These are phyloP conservation scores for Musa itinerans DNA, from an alignment of 176 grass and related monocot species.

Conservation along the genomic window DNA sequence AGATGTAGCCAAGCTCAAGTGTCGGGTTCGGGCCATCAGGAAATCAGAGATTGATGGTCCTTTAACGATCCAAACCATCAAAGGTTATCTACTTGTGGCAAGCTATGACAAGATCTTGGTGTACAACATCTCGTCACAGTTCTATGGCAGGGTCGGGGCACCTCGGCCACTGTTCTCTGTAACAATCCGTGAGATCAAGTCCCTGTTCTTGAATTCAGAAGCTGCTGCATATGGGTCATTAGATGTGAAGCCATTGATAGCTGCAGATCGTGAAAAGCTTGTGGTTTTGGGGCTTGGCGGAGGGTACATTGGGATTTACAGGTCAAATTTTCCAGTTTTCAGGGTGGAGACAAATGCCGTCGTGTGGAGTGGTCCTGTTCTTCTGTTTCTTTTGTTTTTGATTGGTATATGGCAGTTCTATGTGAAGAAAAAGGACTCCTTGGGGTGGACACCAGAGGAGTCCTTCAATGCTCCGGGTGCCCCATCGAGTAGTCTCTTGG, in stretches of 20 bases:
- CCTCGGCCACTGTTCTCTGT: conserved; percentile 53
- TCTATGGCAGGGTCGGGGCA: conserved; percentile 62
- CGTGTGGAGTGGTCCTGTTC: conserved; percentile 78
- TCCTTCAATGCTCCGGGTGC: conserved; percentile 48
- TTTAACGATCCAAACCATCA: conserved; percentile 60
- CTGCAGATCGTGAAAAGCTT: conserved; percentile 59
- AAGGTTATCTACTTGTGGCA: conserved; percentile 66
- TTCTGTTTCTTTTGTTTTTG: conserved; percentile 80
- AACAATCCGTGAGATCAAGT: conserved; percentile 65
- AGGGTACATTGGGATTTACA: conserved; percentile 63
- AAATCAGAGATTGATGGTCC: conserved; percentile 56
- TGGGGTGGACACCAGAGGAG: conserved; percentile 74
- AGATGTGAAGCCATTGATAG: conserved; percentile 52
- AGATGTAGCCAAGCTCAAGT: conserved; percentile 78
- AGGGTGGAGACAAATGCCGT: conserved; percentile 74
- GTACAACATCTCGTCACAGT: conserved; percentile 90
- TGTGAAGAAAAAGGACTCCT: conserved; percentile 90
- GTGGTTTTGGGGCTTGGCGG: conserved; percentile 82
- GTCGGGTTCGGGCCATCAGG: conserved; percentile 61
- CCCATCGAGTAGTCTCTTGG: conserved; percentile 39
- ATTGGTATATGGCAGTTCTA: conserved; percentile 86
- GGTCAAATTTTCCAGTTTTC: conserved; percentile 68
- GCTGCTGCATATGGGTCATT: conserved; percentile 4
- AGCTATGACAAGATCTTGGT: conserved; percentile 70
- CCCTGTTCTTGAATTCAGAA: conserved; percentile 46